Conservation (phyloP, 345 rosid genomes). For the Adansonia digitata region DNA sequence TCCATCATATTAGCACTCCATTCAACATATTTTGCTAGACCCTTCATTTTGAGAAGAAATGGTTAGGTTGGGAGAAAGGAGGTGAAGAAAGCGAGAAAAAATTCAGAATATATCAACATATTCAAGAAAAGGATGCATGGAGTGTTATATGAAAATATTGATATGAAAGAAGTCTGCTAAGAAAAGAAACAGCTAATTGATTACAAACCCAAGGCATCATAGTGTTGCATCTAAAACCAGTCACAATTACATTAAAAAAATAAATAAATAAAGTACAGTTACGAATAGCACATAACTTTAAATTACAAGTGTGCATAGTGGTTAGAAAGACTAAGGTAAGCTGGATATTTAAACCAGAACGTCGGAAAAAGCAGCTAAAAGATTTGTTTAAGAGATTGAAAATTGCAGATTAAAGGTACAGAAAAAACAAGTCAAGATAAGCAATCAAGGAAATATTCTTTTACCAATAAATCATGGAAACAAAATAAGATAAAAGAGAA, state of each 20-base stretch:
- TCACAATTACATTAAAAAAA: background rate
- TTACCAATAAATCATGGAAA: background rate
- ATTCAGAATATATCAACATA: conserved; percentile 11
- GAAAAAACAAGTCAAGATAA: background rate
- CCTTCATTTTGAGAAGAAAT: conserved; percentile 36
- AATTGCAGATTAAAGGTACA: background rate
- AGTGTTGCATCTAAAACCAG: background rate
- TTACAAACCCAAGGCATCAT: background rate
- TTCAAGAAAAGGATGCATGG: background rate
- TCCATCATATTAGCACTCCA: conserved; percentile 99
- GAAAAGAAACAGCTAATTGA: background rate
- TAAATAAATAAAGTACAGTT: background rate
- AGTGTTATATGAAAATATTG: background rate
- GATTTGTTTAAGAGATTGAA: background rate
- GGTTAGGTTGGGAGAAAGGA: background rate
- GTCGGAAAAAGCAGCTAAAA: background rate
- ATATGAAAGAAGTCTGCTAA: background rate
- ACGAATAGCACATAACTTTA: background rate
- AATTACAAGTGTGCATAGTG: background rate
- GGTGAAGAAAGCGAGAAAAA: background rate
- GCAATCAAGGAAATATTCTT: background rate
- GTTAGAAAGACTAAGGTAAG: background rate
- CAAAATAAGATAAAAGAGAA: background rate
- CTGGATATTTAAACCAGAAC: background rate
- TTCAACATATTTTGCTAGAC: conserved; percentile 91